These are phyloP conservation scores for Cystobasidium pallidum DNA, from an alignment of 1,284 basidiomycete genomes.

Conservation along the genomic window DNA sequence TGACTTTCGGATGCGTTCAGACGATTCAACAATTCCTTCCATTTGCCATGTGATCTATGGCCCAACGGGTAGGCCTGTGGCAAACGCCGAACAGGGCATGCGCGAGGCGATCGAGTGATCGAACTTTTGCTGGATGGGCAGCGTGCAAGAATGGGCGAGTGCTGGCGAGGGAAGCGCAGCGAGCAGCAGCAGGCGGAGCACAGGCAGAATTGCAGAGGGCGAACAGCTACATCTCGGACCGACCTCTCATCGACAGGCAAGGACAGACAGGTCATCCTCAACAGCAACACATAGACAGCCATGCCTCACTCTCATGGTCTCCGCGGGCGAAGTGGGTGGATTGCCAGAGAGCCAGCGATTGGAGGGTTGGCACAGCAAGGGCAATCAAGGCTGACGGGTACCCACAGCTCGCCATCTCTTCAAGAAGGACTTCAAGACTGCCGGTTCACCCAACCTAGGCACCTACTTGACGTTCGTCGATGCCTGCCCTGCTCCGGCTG, in stretches of 20 bases:
- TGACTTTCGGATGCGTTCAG: too few relatives aligned
- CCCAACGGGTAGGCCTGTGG: too few relatives aligned
- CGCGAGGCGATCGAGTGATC: not conserved
- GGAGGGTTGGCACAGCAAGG: not conserved
- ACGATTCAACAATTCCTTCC: too few relatives aligned
- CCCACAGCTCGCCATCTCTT: conserved; percentile 99
- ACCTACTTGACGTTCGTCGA: conserved; percentile 10
- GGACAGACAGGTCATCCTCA: not conserved
- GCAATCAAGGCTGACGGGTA: conserved; percentile 64
- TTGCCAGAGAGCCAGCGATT: not conserved
- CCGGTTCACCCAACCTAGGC: conserved; percentile 27
- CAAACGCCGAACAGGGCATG: too few relatives aligned
- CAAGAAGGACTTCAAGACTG: conserved; percentile 86
- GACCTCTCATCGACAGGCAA: not conserved
- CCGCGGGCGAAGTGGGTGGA: conserved; percentile 10
- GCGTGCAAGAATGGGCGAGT: too few relatives aligned
- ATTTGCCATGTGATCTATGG: too few relatives aligned
- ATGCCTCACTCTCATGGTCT: conserved; percentile 86
- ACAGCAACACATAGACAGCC: conserved; percentile 60
- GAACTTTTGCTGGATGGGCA: conserved; percentile 3
- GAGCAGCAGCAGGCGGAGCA: too few relatives aligned
- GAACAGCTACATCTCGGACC: not conserved
- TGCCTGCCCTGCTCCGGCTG: conserved; percentile 59
- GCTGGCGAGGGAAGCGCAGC: too few relatives aligned
- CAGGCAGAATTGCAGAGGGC: too few relatives aligned